Conservation (phyloP, 768 basidiomycete genomes). For the Tremella mesenterica region DNA sequence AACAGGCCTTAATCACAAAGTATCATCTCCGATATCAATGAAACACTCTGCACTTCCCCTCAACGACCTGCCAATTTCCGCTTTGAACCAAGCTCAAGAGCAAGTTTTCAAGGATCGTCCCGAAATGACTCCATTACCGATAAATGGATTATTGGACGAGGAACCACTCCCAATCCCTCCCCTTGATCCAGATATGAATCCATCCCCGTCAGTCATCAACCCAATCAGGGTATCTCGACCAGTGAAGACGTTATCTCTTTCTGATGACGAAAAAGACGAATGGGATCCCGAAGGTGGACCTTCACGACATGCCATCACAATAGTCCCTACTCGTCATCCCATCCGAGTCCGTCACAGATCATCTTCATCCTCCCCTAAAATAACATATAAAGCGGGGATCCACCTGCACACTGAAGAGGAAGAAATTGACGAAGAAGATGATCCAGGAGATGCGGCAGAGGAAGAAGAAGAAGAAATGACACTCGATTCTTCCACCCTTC, state of each 20-base stretch:
- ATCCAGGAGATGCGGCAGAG: conserved; percentile 4
- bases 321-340: conserved; percentile 19
- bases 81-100: background rate
- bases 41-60: background rate
- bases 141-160: too few species aligned
- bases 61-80: too few species aligned
- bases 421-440: background rate
- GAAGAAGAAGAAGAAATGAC: conserved; percentile 3
- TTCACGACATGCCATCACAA: conserved; percentile 13
- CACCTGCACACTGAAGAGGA: background rate
- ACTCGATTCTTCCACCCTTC: too few species aligned
- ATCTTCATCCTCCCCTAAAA: background rate
- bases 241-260: conserved; percentile 12
- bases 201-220: background rate
- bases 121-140: background rate
- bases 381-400: background rate
- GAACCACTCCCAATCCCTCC: conserved; percentile 1
- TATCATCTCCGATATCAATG: too few species aligned
- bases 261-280: conserved; percentile 28
- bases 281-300: conserved; percentile 18
- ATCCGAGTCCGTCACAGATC: background rate
- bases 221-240: background rate
- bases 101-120: background rate
- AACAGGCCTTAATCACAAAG: too few species aligned
- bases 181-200: background rate